Conservation (phyloP, 805 yeast species). For the Candida berthetii region DNA sequence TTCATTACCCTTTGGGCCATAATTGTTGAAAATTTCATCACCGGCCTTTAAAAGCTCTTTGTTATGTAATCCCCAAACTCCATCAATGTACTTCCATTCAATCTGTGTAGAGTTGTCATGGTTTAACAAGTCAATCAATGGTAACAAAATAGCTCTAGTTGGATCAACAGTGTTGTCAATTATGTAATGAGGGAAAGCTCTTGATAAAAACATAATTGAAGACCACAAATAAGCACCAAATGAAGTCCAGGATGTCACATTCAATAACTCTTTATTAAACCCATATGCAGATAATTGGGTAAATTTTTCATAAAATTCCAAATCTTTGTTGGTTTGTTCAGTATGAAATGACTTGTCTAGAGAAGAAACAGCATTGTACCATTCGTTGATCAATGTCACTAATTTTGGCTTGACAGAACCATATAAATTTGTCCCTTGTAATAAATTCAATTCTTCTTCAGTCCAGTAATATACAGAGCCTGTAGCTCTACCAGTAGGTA, state of each 20-base stretch:
- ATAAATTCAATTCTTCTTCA: constrained; percentile 38
- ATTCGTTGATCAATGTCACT: constrained; percentile 50
- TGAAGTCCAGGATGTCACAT: constrained; percentile 45
- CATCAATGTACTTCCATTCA: constrained; percentile 45
- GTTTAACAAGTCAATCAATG: constrained; percentile 73
- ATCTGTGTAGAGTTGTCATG: constrained; percentile 61
- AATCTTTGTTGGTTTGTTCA: constrained; percentile 9
- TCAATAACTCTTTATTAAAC: constrained; percentile 14
- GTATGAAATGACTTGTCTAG: constrained; percentile 3
- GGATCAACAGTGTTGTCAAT: constrained; percentile 26
- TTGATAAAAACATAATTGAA: constrained; percentile 58
- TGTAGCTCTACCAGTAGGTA: constrained; percentile 38
- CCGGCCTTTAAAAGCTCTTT: constrained; percentile 13
- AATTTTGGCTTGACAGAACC: constrained; percentile 46
- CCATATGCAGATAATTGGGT: constrained; percentile 7
- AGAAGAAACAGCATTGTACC: constrained; percentile 29
- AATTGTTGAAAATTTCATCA: constrained; percentile 66
- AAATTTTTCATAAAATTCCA: constrained; percentile 10
- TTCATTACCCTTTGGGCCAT: constrained; percentile 88
- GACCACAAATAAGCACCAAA: constrained; percentile 76
- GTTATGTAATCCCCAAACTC: constrained; percentile 11
- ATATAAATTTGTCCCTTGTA: constrained; percentile 64
- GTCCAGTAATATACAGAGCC: constrained; percentile 61
- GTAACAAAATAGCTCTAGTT: constrained; percentile 61
- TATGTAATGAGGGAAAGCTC: constrained; percentile 69